Evolutionary conservation across 2,329 filamentous ascomycete species (phyloP).

Genomic region (Diaporthe ampelina): DNA sequence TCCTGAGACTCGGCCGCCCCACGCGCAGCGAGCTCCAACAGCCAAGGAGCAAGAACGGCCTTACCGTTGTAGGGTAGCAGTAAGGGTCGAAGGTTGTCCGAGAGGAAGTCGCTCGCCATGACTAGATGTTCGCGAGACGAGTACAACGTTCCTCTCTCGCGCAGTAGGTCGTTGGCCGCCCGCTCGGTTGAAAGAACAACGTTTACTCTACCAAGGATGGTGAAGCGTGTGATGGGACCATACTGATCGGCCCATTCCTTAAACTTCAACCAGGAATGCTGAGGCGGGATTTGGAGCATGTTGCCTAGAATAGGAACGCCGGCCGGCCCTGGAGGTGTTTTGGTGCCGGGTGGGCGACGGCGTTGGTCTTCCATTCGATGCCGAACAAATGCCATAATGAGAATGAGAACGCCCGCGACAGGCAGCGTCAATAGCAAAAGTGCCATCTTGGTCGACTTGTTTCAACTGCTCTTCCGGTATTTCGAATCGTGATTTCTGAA

Average conservation of each 20-base stretch:
- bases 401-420: neutral
- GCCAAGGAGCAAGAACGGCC: neutral
- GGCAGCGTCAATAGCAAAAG: neutral
- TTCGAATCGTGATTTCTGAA: neutral
- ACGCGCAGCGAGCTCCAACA: neutral
- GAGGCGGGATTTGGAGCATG: constrained; percentile 5
- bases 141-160: neutral
- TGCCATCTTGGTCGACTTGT: neutral
- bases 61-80: neutral
- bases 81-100: constrained; percentile 10
- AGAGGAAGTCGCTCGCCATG: neutral
- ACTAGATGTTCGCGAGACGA: constrained; percentile 6
- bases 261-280: constrained; percentile 12
- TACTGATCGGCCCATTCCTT: constrained; percentile 11
- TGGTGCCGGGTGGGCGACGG: constrained; percentile 2
- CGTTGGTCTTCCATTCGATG: neutral
- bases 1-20: neutral
- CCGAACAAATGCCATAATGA: neutral
- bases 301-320: neutral
- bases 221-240: constrained; percentile 3
- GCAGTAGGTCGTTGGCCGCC: constrained; percentile 7
- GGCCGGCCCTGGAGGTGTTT: neutral
- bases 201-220: neutral
- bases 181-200: constrained; percentile 11
- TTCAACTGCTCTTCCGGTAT: neutral